Evolutionary conservation across 768 basidiomycete genomes (phyloP).

Genomic region (Leccinum pellstonianum): DNA sequence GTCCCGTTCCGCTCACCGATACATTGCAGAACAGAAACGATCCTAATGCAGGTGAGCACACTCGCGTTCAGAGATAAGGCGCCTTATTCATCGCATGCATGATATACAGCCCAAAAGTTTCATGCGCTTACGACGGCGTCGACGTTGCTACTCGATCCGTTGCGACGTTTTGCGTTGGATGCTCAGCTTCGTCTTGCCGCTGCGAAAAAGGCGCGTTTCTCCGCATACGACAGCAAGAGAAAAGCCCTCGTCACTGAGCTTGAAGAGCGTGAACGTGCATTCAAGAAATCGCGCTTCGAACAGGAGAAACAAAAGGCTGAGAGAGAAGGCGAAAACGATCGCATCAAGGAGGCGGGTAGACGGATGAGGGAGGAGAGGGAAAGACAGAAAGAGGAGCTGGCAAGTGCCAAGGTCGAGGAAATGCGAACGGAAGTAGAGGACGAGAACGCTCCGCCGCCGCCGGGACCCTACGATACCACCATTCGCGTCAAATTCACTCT

Average conservation of each 20-base stretch:
- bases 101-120: constrained; percentile 62
- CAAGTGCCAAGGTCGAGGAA: constrained; percentile 33
- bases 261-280: constrained; percentile 72
- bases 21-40: constrained; percentile 67
- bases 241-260: constrained; percentile 75
- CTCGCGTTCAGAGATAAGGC: background rate
- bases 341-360: constrained; percentile 73
- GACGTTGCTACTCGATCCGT: constrained; percentile 76
- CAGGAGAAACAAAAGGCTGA: constrained; percentile 56
- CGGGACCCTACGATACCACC: constrained; percentile 73
- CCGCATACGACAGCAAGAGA: constrained; percentile 68
- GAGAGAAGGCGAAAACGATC: constrained; percentile 61
- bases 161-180: constrained; percentile 75
- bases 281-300: constrained; percentile 70
- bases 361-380: constrained; percentile 66
- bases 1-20: constrained; percentile 12
- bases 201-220: constrained; percentile 68
- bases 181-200: constrained; percentile 71
- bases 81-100: background rate
- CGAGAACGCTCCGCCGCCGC: constrained; percentile 52
- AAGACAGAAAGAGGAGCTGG: constrained; percentile 45
- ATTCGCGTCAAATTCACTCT: constrained; percentile 69
- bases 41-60: constrained; percentile 62
- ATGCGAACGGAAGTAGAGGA: constrained; percentile 33
- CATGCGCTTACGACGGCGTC: constrained; percentile 83